Evolutionary conservation across 139 green algal genomes (phyloP).

Genomic region (Dunaliella sp.): DNA sequence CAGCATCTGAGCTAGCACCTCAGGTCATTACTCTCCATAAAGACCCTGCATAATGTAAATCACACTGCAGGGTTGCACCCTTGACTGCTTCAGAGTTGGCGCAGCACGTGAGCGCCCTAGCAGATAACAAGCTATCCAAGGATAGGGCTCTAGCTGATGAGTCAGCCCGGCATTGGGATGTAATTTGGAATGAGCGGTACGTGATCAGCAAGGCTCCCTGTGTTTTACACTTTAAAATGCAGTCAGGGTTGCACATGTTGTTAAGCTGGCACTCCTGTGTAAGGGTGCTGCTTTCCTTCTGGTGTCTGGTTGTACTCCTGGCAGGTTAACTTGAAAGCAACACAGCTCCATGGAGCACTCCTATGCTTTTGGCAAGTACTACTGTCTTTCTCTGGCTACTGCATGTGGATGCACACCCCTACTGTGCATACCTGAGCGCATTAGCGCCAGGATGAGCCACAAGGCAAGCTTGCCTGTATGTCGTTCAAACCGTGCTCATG

Average conservation of each 20-base stretch:
- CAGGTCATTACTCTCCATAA: too few relatives aligned
- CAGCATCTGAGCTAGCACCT: too few relatives aligned
- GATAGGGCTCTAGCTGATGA: constrained; percentile 75
- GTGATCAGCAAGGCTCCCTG: too few relatives aligned
- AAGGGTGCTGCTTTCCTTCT: too few relatives aligned
- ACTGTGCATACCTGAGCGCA: not conserved
- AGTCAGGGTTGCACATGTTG: too few relatives aligned
- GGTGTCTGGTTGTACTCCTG: too few relatives aligned
- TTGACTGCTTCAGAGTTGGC: constrained; percentile 74
- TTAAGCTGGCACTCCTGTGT: too few relatives aligned
- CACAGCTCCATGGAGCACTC: not conserved
- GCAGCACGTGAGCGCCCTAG: constrained; percentile 65
- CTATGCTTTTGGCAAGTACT: not conserved
- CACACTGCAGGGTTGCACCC: constrained; percentile 13
- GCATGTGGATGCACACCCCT: not conserved
- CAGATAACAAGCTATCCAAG: constrained; percentile 73
- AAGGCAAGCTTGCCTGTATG: not conserved
- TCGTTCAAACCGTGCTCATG: not conserved
- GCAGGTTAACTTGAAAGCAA: too few relatives aligned
- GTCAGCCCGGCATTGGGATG: constrained; percentile 75
- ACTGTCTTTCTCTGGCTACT: not conserved
- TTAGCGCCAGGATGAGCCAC: not conserved
- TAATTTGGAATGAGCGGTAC: constrained; percentile 62
- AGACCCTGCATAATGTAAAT: too few relatives aligned
- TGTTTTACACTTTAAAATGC: too few relatives aligned